Evolutionary conservation across 495 filamentous ascomycete species (phyloP).

Genomic region (Amphirosellinia nigrospora): DNA sequence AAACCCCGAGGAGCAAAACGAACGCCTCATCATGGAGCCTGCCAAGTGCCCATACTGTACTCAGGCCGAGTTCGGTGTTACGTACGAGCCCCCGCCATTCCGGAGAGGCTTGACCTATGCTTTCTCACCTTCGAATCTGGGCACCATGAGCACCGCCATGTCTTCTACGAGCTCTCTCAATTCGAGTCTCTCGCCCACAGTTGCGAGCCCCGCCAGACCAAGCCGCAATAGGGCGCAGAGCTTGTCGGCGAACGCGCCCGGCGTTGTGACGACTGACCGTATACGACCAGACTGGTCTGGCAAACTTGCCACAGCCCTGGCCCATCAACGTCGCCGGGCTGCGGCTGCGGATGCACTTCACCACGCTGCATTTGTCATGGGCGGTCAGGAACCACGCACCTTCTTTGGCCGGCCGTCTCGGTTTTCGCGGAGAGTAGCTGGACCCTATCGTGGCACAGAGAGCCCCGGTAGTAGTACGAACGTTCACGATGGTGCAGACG

Average conservation of each 20-base stretch:
- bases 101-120: slow-evolving; percentile 80
- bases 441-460: slow-evolving; percentile 41
- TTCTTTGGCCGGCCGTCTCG: slow-evolving; percentile 49
- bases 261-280: slow-evolving; percentile 88
- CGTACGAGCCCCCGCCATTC: slow-evolving; percentile 87
- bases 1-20: slow-evolving; percentile 60
- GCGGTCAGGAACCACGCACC: slow-evolving; percentile 57
- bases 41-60: slow-evolving; percentile 96
- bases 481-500: slow-evolving; percentile 40
- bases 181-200: slow-evolving; percentile 50
- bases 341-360: slow-evolving; percentile 95
- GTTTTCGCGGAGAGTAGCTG: slow-evolving; percentile 57
- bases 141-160: slow-evolving; percentile 69
- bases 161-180: slow-evolving; percentile 62
- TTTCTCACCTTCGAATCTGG: slow-evolving; percentile 45
- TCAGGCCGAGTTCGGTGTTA: slow-evolving; percentile 92
- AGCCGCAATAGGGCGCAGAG: slow-evolving; percentile 74
- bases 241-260: slow-evolving; percentile 76
- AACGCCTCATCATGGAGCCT: slow-evolving; percentile 82
- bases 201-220: slow-evolving; percentile 46
- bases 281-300: slow-evolving; percentile 94
- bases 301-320: slow-evolving; percentile 83
- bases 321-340: slow-evolving; percentile 82
- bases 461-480: slow-evolving; percentile 37
- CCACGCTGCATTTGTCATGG: slow-evolving; percentile 92